A percentile compares a stretch with the other conserved stretches of the same genome.
Conservation (phyloP, 2,329 filamentous ascomycete genomes). For the Colletotrichum sp. region DNA sequence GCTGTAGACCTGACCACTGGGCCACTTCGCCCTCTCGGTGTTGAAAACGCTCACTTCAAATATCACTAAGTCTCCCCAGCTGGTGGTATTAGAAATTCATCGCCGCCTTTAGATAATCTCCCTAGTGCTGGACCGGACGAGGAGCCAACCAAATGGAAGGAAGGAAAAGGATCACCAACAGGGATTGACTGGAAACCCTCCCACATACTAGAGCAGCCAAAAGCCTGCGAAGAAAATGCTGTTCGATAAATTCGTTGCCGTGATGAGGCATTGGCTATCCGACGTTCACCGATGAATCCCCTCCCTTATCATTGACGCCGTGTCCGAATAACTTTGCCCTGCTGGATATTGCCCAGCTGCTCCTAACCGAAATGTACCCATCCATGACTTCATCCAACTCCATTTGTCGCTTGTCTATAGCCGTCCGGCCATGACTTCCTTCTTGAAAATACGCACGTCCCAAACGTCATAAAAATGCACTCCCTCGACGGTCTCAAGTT, state of each 20-base stretch:
- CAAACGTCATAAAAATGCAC: conserved; percentile 48
- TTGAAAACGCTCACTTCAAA: background rate
- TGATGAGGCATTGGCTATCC: background rate
- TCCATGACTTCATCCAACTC: background rate
- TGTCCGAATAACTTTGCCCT: background rate
- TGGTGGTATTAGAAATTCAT: background rate
- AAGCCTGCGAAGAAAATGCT: background rate
- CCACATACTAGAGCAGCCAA: background rate
- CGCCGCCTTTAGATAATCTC: background rate
- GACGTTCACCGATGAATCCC: background rate
- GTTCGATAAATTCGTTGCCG: background rate
- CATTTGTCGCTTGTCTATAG: conserved; percentile 31
- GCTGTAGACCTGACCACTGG: background rate
- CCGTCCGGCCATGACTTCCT: conserved; percentile 54
- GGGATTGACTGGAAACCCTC: background rate
- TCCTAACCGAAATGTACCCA: background rate
- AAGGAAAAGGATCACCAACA: background rate
- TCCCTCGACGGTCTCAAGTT: conserved; percentile 43
- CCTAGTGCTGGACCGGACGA: background rate
- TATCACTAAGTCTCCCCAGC: background rate
- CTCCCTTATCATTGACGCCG: background rate
- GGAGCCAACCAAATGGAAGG: background rate
- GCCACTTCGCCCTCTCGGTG: background rate
- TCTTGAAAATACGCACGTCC: conserved; percentile 63
- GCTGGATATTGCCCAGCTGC: background rate